Conservation (phyloP, 495 filamentous ascomycete species). For the Neurospora pannonica region DNA sequence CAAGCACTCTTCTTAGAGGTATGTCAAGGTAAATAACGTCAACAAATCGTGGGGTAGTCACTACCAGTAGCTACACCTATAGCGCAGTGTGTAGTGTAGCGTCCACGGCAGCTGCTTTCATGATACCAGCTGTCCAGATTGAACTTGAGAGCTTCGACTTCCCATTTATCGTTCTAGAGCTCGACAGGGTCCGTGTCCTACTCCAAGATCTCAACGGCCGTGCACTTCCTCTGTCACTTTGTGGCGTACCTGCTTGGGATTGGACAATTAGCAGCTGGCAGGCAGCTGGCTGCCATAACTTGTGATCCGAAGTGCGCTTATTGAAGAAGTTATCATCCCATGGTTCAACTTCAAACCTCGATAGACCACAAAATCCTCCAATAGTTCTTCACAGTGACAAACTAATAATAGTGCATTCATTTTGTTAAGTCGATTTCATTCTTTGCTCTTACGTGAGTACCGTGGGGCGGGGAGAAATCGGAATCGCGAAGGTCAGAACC, state of each 20-base stretch:
- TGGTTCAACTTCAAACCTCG: neutral
- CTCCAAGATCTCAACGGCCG: neutral
- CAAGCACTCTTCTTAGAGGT: neutral
- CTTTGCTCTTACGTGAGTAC: no score
- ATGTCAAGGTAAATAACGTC: neutral
- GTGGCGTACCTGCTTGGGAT: neutral
- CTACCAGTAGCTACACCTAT: neutral
- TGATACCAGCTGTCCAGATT: neutral
- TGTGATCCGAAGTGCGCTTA: neutral
- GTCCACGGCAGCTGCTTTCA: neutral
- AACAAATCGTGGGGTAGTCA: neutral
- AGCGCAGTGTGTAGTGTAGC: neutral
- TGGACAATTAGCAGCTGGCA: neutral
- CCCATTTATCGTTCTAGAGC: neutral
- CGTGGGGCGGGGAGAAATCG: no score
- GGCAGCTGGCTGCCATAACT: neutral
- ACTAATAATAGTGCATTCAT: no score
- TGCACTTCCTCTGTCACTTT: neutral
- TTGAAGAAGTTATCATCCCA: neutral
- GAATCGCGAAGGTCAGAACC: no score
- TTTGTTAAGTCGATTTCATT: no score
- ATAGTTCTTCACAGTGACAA: no score
- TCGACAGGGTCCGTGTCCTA: neutral
- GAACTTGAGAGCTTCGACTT: neutral
- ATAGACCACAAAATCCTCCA: neutral